A percentile compares a stretch with the other conserved stretches of the same genome.
These are phyloP conservation scores for Graphilbum sp. DNA, from an alignment of 2,329 filamentous ascomycete genomes.

Conservation along the genomic window DNA sequence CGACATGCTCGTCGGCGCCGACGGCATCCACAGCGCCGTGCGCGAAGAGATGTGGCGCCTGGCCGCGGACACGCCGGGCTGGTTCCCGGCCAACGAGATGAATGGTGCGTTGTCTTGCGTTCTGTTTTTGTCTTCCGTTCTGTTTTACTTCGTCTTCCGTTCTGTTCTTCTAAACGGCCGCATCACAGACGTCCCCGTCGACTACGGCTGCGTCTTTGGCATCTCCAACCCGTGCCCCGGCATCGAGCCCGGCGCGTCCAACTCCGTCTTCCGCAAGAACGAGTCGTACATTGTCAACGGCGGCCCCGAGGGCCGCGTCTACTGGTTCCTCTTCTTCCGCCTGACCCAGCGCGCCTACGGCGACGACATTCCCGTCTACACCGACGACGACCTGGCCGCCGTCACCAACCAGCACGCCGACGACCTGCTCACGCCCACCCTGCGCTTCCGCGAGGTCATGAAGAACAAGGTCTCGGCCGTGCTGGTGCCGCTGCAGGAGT, in stretches of 20 bases:
- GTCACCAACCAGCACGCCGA: conserved; percentile 1
- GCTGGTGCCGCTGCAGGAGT: conserved; percentile 18
- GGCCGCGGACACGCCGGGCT: conserved; percentile 4
- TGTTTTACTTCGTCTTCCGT: no score
- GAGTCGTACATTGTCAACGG: conserved; percentile 7
- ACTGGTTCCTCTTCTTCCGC: conserved; percentile 10
- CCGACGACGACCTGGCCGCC: conserved; percentile 5
- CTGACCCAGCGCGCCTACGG: conserved; percentile 4
- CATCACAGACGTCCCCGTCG: conserved; percentile 1
- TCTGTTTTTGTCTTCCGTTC: no score
- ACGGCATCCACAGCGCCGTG: conserved; percentile 21
- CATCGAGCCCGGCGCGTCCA: conserved; percentile 2
- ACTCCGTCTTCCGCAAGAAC: conserved; percentile 1
- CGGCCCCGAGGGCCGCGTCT: conserved; percentile 8
- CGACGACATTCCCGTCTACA: conserved; percentile 7
- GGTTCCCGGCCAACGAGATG: conserved; percentile 5
- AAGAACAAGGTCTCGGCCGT: conserved; percentile 9
- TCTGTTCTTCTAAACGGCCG: no score
- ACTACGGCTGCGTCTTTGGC: conserved; percentile 10
- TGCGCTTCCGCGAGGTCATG: conserved; percentile 8
- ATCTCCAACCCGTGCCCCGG: conserved; percentile 7
- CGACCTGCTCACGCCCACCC: conserved; percentile 5
- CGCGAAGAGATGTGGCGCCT: conserved; percentile 7
- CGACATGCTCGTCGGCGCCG: conserved; percentile 20
- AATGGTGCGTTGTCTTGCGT: no score